These are phyloP conservation scores for Penicillium mononematosum DNA, from an alignment of 495 filamentous ascomycete species.

Conservation along the genomic window DNA sequence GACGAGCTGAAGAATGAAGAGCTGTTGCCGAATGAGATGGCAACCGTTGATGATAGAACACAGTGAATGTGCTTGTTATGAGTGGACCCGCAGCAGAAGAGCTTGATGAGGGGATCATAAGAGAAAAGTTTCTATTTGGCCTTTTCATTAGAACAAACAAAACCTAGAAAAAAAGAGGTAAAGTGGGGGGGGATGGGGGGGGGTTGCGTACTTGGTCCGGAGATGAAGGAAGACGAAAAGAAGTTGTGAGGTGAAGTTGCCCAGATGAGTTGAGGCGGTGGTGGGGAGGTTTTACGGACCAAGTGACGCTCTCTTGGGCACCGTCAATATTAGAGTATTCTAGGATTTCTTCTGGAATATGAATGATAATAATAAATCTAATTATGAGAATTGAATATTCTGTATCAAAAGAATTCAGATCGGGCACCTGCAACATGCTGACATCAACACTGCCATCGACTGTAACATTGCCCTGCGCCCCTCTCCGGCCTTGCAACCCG, in stretches of 20 bases:
- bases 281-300: conserved; percentile 24
- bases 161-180: not conserved
- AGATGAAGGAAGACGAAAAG: conserved; percentile 12
- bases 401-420: not conserved
- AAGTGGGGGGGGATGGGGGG: not conserved
- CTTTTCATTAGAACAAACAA: not conserved
- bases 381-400: conserved; percentile 1
- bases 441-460: conserved; percentile 31
- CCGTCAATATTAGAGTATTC: not conserved
- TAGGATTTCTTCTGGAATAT: too few species aligned
- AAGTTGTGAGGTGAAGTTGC: conserved; percentile 8
- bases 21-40: conserved; percentile 15
- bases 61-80: conserved; percentile 19
- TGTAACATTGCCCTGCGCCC: conserved; percentile 29
- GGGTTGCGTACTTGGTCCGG: conserved; percentile 9
- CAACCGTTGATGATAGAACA: conserved; percentile 11
- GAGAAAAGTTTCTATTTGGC: conserved; percentile 5
- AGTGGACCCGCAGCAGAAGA: conserved; percentile 27
- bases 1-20: conserved; percentile 6
- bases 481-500: conserved; percentile 7
- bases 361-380: not conserved
- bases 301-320: not conserved
- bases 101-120: conserved; percentile 28
- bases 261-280: conserved; percentile 21
- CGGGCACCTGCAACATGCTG: conserved; percentile 15